Evolutionary conservation across 1,139 yeast species (phyloP).

Genomic region (Petasospora fabianii): DNA sequence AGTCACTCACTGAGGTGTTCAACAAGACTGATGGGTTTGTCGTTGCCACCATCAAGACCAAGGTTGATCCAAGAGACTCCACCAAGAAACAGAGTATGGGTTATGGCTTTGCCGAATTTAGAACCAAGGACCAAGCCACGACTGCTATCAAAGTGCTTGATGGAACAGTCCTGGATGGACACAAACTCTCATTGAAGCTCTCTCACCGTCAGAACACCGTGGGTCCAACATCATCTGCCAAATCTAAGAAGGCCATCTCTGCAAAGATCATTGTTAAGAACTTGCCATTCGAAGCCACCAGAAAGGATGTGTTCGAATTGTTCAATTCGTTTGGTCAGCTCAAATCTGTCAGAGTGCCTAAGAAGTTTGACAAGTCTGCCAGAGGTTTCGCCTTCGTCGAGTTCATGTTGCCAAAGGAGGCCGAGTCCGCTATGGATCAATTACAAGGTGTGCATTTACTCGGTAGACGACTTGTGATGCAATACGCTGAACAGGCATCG

Average conservation of each 20-base stretch:
- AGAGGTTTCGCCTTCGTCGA: slow-evolving; percentile 99
- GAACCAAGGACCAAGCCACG: slow-evolving; percentile 70
- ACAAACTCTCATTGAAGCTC: slow-evolving; percentile 80
- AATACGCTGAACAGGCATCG: slow-evolving; percentile 81
- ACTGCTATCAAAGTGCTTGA: slow-evolving; percentile 72
- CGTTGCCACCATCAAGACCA: slow-evolving; percentile 78
- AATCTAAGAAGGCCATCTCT: slow-evolving; percentile 19
- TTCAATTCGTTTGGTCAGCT: slow-evolving; percentile 93
- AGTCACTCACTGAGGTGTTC: slow-evolving; percentile 58
- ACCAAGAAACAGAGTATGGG: slow-evolving; percentile 85
- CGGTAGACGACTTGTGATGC: slow-evolving; percentile 95
- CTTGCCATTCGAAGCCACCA: slow-evolving; percentile 92
- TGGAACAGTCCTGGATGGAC: slow-evolving; percentile 83
- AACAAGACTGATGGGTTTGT: slow-evolving; percentile 74
- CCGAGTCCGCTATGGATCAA: slow-evolving; percentile 93
- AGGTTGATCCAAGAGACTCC: slow-evolving; percentile 77
- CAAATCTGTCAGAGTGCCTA: slow-evolving; percentile 93
- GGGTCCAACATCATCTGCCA: slow-evolving; percentile 20
- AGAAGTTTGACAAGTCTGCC: slow-evolving; percentile 90
- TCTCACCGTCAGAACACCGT: slow-evolving; percentile 64
- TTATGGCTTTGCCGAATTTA: slow-evolving; percentile 92
- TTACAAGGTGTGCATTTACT: slow-evolving; percentile 93
- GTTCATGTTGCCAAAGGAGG: slow-evolving; percentile 82
- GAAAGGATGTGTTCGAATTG: slow-evolving; percentile 85
- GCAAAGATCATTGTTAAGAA: slow-evolving; percentile 86